Conservation (phyloP, 176 grass and related monocot species). For the Typha latifolia region DNA sequence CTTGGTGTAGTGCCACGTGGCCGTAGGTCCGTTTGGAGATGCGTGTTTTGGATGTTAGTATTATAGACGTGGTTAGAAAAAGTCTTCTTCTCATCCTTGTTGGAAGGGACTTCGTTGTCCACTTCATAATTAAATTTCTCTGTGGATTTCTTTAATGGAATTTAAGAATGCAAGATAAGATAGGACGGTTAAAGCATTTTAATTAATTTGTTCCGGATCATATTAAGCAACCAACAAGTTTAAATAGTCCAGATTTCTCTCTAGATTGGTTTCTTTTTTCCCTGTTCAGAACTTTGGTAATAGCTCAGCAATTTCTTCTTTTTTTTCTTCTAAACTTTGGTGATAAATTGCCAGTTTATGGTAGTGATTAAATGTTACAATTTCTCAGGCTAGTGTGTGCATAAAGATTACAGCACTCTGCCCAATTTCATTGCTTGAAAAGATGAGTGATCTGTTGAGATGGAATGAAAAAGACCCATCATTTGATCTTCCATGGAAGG, state of each 20-base stretch:
- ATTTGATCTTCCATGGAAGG: slow-evolving; percentile 60
- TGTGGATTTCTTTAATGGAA: too few species aligned
- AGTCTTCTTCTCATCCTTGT: too few species aligned
- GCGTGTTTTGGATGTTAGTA: background rate
- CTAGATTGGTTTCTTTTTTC: too few species aligned
- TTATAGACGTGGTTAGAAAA: too few species aligned
- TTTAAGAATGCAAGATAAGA: too few species aligned
- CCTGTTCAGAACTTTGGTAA: background rate
- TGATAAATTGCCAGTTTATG: background rate
- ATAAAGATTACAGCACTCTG: slow-evolving; percentile 92
- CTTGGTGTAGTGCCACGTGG: background rate
- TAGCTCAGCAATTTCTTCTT: background rate
- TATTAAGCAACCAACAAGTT: too few species aligned
- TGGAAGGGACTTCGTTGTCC: too few species aligned
- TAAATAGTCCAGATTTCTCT: too few species aligned
- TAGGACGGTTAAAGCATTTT: too few species aligned
- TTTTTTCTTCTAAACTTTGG: background rate
- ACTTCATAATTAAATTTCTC: too few species aligned
- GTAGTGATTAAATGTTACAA: background rate
- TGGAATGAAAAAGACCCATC: slow-evolving; percentile 72
- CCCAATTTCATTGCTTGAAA: slow-evolving; percentile 66
- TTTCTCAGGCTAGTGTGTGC: slow-evolving; percentile 69
- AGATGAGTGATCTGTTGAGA: slow-evolving; percentile 66
- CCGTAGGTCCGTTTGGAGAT: background rate
- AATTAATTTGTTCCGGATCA: too few species aligned